phyloP scores from a whole-genome alignment of 1,139 yeast species.

The Eremothecium coryli region DNA sequence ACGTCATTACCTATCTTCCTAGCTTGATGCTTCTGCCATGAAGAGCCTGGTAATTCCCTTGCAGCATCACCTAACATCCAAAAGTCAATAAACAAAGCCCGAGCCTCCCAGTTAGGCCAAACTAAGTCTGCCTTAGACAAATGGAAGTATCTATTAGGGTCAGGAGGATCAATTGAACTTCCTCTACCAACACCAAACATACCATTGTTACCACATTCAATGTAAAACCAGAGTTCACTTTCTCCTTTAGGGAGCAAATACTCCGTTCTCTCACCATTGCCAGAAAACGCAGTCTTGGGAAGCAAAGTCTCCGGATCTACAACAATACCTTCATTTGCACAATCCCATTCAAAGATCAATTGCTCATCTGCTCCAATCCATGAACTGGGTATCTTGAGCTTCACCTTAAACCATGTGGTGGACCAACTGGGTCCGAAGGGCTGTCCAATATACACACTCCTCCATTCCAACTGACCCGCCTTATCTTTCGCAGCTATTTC shows the following conservation, averaged over 20 bases:
- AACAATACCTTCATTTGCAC: slow-evolving; percentile 75
- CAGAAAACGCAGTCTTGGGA: slow-evolving; percentile 80
- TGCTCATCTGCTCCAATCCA: slow-evolving; percentile 44
- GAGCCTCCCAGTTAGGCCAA: slow-evolving; percentile 71
- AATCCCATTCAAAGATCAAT: slow-evolving; percentile 76
- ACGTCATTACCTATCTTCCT: slow-evolving; percentile 67
- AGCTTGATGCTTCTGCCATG: slow-evolving; percentile 82
- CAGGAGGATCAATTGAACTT: slow-evolving; percentile 49
- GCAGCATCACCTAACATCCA: slow-evolving; percentile 89
- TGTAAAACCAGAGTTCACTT: slow-evolving; percentile 42
- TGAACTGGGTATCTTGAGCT: slow-evolving; percentile 49
- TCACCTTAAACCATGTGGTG: slow-evolving; percentile 83
- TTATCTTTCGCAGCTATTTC: slow-evolving; percentile 44
- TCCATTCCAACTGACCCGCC: slow-evolving; percentile 32
- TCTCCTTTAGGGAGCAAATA: slow-evolving; percentile 53
- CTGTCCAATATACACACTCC: slow-evolving; percentile 56
- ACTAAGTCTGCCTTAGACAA: slow-evolving; percentile 67
- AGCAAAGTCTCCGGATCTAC: slow-evolving; percentile 50
- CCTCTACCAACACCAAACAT: slow-evolving; percentile 79
- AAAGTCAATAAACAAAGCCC: slow-evolving; percentile 69
- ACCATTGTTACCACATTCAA: slow-evolving; percentile 90
- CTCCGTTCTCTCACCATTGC: slow-evolving; percentile 70
- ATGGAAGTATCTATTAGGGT: slow-evolving; percentile 59
- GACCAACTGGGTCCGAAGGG: slow-evolving; percentile 95
- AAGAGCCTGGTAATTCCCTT: slow-evolving; percentile 63